Percentiles rank a stretch among this genome's conserved stretches.
These are phyloP conservation scores for Camellia granthamiana DNA, from an alignment of 148 eudicot species.

Conservation along the genomic window DNA sequence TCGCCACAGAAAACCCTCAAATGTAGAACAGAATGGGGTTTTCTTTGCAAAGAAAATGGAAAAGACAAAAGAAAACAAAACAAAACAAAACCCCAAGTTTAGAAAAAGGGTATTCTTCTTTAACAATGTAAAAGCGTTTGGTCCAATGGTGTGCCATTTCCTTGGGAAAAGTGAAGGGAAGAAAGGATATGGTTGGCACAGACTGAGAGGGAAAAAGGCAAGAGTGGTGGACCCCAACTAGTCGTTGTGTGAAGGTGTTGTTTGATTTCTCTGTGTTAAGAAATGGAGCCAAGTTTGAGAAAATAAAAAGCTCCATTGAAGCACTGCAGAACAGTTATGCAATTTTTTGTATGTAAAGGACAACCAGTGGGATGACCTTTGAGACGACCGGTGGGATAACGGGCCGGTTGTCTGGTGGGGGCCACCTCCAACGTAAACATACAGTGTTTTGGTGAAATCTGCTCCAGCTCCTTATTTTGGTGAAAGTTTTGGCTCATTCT, in stretches of 20 bases:
- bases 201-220: conserved; percentile 18
- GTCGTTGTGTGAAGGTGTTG: conserved; percentile 12
- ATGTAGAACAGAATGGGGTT: background rate
- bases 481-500: no score
- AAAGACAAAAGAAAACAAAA: background rate
- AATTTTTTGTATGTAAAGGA: no score
- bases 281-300: no score
- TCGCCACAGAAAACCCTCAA: conserved; percentile 8
- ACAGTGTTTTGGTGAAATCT: no score
- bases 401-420: no score
- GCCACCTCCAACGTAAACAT: no score
- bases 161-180: conserved; percentile 6
- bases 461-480: no score
- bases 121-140: conserved; percentile 5
- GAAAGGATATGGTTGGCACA: conserved; percentile 17
- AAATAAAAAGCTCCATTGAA: no score
- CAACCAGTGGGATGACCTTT: no score
- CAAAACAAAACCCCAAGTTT: background rate
- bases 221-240: conserved; percentile 21
- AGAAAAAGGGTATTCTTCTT: conserved; percentile 14
- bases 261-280: conserved; percentile 1
- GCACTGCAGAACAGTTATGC: no score
- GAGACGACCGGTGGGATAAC: no score
- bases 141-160: background rate
- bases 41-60: background rate